Conservation (phyloP, 495 filamentous ascomycete genomes). For the Penicillium verhagenii region DNA sequence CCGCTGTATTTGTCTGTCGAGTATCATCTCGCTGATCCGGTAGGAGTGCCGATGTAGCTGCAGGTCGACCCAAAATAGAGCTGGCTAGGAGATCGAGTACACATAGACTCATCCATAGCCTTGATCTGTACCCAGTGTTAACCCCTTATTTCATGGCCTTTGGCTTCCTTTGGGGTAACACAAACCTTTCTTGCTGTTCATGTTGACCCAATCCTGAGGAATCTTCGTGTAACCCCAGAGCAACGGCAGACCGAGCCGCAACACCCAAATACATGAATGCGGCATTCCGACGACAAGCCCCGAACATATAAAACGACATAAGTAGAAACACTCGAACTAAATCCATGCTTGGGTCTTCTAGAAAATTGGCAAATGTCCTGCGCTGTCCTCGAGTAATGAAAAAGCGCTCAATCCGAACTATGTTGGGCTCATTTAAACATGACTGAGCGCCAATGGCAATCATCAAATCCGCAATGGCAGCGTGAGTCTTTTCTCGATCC, state of each 20-base stretch:
- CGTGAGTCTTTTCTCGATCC: conserved; percentile 22
- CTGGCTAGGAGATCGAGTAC: conserved; percentile 43
- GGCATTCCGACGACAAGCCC: conserved; percentile 46
- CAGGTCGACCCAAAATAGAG: conserved; percentile 42
- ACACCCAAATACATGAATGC: conserved; percentile 52
- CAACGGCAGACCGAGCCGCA: conserved; percentile 41
- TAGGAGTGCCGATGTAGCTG: conserved; percentile 31
- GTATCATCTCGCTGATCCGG: conserved; percentile 16
- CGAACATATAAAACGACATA: conserved; percentile 50
- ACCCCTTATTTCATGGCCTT: neutral
- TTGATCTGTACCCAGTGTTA: conserved; percentile 21
- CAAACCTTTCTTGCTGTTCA: conserved; percentile 28
- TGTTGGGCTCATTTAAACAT: conserved; percentile 20
- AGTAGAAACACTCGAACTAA: conserved; percentile 40
- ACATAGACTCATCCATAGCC: conserved; percentile 46
- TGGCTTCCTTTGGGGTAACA: neutral
- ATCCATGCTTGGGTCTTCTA: conserved; percentile 44
- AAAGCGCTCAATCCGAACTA: conserved; percentile 25
- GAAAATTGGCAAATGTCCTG: conserved; percentile 34
- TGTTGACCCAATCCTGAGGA: conserved; percentile 9
- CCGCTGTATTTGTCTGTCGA: neutral
- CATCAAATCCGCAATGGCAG: conserved; percentile 37
- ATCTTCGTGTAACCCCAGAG: conserved; percentile 40
- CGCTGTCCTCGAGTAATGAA: conserved; percentile 42
- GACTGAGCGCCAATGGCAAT: conserved; percentile 46